phyloP scores from a whole-genome alignment of 202 grass and related monocot species.

The Schoenoplectus tabernaemontani region DNA sequence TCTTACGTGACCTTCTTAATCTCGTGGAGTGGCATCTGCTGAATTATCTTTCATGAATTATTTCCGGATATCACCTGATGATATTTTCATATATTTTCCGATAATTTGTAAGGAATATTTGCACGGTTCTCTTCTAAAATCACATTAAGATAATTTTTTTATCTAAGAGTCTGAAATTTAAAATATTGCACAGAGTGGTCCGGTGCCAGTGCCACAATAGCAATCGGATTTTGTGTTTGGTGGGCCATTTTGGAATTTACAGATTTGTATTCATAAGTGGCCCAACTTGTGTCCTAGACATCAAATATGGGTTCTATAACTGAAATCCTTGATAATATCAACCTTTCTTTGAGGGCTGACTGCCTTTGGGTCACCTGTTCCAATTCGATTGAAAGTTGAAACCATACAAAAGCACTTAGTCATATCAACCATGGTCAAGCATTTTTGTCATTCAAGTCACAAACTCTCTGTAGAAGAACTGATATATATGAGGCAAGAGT shows the following conservation, averaged over 20 bases:
- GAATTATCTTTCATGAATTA: not conserved
- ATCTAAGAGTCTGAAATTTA: not conserved
- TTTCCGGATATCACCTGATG: no score
- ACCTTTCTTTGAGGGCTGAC: no score
- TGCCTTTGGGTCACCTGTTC: no score
- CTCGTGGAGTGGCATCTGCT: no score
- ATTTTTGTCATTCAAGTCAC: not conserved
- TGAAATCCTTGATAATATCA: not conserved
- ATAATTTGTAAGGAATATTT: no score
- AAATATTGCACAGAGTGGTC: not conserved
- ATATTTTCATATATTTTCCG: no score
- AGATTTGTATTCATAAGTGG: not conserved
- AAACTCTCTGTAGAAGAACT: not conserved
- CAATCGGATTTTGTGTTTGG: not conserved
- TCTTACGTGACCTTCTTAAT: no score
- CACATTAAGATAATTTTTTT: not conserved
- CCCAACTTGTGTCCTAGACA: not conserved
- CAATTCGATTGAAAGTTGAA: no score
- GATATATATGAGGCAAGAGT: not conserved
- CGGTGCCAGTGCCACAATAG: constrained; percentile 28
- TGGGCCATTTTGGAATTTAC: not conserved
- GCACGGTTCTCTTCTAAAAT: not conserved
- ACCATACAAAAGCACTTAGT: not conserved
- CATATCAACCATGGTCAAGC: not conserved
- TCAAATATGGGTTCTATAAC: not conserved